Base-by-base conservation (phyloP, 2,329 filamentous ascomycete species). In the Cladosporium sp. region DNA sequence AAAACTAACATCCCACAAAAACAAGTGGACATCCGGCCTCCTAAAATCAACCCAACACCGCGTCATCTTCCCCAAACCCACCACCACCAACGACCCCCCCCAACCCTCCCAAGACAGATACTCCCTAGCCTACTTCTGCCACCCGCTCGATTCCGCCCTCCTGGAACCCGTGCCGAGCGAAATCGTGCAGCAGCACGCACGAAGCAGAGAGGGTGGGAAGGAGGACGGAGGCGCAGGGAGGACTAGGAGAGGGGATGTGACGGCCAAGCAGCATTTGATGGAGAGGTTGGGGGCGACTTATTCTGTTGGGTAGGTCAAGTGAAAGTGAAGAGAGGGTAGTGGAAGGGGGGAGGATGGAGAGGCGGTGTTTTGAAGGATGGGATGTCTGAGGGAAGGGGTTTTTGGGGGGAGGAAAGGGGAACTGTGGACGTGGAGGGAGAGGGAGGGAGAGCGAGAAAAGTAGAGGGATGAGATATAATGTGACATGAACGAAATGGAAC, bases 1-100 rank as follows among this genome's bases (percentile, higher is more conserved):
- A n/a, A n/a, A n/a, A n/a, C n/a, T n/a, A n/a, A n/a, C n/a, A n/a
- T n/a, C n/a, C n/a, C n/a, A n/a, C n/a, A n/a, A n/a, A n/a, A n/a
- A n/a, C n/a, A n/a, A 48, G 45, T 97, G 92, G 92, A 97, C 93
- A 1, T 85, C 86, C 56, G 90, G 91, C 0, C 69, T 96, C 40
- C 77, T 97, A 55, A 86, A 89, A 59, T 90, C 85, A 59, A 96
- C 92, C 0, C 82, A 96, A 5, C 93, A 97, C 65, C 77, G 92
- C 9, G 93, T 97, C 25, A 82, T 92, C 0, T 93, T 95, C 57
- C 76, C 78, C 18, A 50, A 51, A 12, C 53, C 46, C 20, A 50
- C 42, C 55, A 66, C 54, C 53, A 60, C 19, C 9, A 16, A n/a
- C 2, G 30, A 32, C 30, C n/a, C n/a, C n/a, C n/a, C n/a, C 22